phyloP scores from a whole-genome alignment of 192 early-diverging fungal species.

The Linderina pennispora region DNA sequence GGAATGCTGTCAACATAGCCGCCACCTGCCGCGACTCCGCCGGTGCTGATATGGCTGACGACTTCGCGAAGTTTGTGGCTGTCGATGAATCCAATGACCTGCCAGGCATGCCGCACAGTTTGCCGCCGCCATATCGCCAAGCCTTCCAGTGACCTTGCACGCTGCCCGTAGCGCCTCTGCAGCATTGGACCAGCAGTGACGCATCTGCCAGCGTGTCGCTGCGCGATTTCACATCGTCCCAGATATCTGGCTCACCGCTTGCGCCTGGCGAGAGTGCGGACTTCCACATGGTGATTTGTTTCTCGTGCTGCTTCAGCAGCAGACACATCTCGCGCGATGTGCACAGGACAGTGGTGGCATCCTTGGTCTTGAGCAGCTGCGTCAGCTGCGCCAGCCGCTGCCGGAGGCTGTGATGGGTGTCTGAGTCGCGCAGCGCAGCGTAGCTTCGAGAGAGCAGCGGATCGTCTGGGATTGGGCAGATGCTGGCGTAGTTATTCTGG shows the following conservation, averaged over 20 bases:
- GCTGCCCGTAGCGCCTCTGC: conserved; percentile 13
- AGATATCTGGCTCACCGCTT: too few species aligned
- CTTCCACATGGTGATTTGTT: conserved; percentile 28
- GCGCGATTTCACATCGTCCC: too few species aligned
- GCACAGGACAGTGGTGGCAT: conserved; percentile 30
- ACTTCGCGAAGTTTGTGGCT: not conserved
- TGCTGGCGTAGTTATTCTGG: conserved; percentile 2
- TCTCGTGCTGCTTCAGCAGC: conserved; percentile 13
- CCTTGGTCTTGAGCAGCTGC: conserved; percentile 26
- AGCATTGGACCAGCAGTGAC: too few species aligned
- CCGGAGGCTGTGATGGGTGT: conserved; percentile 2
- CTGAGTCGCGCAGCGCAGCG: conserved; percentile 5
- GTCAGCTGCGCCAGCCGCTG: conserved; percentile 11
- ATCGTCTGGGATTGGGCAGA: conserved; percentile 44
- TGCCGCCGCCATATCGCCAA: conserved; percentile 30
- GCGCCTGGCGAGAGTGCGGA: conserved; percentile 7
- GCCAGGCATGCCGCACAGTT: conserved; percentile 36
- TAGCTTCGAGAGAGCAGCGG: conserved; percentile 24
- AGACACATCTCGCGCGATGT: conserved; percentile 24
- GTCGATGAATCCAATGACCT: conserved; percentile 22
- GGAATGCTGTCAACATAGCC: conserved; percentile 1
- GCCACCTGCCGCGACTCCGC: not conserved
- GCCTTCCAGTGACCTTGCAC: conserved; percentile 12
- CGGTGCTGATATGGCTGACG: not conserved
- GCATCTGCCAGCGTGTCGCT: too few species aligned